These are phyloP conservation scores for Epicoccum sorghinum DNA, from an alignment of 2,329 filamentous ascomycete species.

Conservation along the genomic window DNA sequence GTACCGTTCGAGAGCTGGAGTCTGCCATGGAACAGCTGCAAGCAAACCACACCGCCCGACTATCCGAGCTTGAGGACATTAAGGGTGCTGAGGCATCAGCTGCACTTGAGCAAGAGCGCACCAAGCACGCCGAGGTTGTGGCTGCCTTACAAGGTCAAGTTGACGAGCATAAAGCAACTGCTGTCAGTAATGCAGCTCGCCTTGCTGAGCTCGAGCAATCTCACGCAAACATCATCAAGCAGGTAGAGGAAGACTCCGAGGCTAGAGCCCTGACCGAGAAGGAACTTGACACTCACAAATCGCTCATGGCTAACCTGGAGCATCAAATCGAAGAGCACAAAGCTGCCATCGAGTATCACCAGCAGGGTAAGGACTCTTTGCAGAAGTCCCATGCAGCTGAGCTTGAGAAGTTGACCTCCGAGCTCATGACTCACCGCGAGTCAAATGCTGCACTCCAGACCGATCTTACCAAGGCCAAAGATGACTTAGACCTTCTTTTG, in stretches of 20 bases:
- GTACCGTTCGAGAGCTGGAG: conserved; percentile 77
- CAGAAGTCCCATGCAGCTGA: conserved; percentile 61
- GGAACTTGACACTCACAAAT: conserved; percentile 58
- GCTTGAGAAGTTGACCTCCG: conserved; percentile 55
- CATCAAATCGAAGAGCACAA: conserved; percentile 63
- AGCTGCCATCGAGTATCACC: conserved; percentile 59
- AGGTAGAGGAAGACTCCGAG: conserved; percentile 70
- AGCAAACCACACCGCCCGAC: conserved; percentile 36
- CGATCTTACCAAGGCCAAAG: conserved; percentile 64
- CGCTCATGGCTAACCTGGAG: conserved; percentile 62
- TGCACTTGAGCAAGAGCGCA: conserved; percentile 49
- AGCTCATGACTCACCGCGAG: conserved; percentile 41
- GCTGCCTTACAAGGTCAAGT: conserved; percentile 73
- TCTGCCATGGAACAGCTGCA: conserved; percentile 55
- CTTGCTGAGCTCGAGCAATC: conserved; percentile 77
- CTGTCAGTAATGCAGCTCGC: conserved; percentile 70
- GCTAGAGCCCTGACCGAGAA: conserved; percentile 62
- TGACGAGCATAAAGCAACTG: conserved; percentile 77
- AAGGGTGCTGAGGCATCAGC: conserved; percentile 35
- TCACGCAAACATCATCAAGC: conserved; percentile 67
- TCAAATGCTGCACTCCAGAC: conserved; percentile 56
- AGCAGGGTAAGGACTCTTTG: conserved; percentile 59
- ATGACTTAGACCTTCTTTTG: conserved; percentile 65
- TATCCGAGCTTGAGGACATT: conserved; percentile 40
- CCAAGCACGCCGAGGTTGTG: conserved; percentile 59